Percentiles rank a stretch among this genome's conserved stretches.
These are phyloP conservation scores for Graphilbum sp. DNA, from an alignment of 2,329 filamentous ascomycete genomes.

Conservation along the genomic window DNA sequence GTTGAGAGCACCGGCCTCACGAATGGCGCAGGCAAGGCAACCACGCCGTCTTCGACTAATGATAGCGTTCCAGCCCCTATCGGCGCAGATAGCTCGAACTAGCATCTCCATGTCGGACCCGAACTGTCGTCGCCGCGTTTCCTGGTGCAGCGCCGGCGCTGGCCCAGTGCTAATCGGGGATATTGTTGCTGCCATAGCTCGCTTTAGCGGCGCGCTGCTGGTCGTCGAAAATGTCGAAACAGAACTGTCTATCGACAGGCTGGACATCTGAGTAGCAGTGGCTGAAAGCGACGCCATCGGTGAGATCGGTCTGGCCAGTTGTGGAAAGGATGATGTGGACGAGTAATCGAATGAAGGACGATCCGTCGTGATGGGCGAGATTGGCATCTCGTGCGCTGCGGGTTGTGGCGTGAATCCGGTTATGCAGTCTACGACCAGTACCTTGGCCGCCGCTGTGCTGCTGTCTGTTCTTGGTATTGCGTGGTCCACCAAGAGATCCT, in stretches of 20 bases:
- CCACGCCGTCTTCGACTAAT: conserved; percentile 50
- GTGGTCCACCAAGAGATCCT: conserved; percentile 29
- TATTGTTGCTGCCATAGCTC: too few species aligned
- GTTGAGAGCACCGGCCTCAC: conserved; percentile 55
- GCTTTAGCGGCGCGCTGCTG: too few species aligned
- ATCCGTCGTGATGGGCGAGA: conserved; percentile 29
- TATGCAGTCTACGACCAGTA: conserved; percentile 48
- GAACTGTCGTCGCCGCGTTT: conserved; percentile 39
- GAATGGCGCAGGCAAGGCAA: conserved; percentile 57
- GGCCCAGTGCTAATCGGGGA: not conserved
- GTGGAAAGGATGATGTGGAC: conserved; percentile 6
- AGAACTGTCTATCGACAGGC: not conserved
- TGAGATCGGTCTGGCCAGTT: conserved; percentile 9
- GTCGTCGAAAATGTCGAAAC: too few species aligned
- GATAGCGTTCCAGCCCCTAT: conserved; percentile 58
- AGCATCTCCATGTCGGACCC: conserved; percentile 54
- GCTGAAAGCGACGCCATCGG: conserved; percentile 5
- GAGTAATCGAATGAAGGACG: conserved; percentile 11
- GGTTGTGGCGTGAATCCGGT: conserved; percentile 31
- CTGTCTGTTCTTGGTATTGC: too few species aligned
- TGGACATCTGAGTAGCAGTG: not conserved
- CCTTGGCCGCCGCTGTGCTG: conserved; percentile 16
- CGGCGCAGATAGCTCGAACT: conserved; percentile 55
- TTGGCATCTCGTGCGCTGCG: conserved; percentile 26
- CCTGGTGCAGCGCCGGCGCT: conserved; percentile 29